Evolutionary conservation across 75 land plant genomes (phyloP).

Genomic region (Picea sitchensis): DNA sequence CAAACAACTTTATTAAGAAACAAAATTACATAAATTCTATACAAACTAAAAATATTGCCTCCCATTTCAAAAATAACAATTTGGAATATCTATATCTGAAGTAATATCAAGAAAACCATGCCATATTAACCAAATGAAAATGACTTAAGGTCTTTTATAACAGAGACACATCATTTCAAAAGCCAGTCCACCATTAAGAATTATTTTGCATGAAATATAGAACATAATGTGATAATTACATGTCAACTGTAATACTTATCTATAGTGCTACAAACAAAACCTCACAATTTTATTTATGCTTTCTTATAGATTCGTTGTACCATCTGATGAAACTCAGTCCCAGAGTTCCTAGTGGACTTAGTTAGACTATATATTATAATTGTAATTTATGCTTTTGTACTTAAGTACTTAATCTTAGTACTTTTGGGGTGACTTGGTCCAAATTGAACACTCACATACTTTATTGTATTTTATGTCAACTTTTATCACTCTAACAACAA

Average conservation of each 20-base stretch:
- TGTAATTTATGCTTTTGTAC: too few relatives aligned
- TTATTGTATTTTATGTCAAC: too few relatives aligned
- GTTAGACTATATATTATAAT: too few relatives aligned
- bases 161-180: not conserved
- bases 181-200: not conserved
- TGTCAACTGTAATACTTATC: not conserved
- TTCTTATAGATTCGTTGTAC: not conserved
- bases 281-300: not conserved
- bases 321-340: too few relatives aligned
- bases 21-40: not conserved
- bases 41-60: not conserved
- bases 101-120: not conserved
- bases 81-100: not conserved
- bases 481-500: too few relatives aligned
- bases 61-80: not conserved
- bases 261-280: not conserved
- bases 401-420: too few relatives aligned
- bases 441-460: too few relatives aligned
- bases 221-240: not conserved
- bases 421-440: too few relatives aligned
- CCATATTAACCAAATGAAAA: not conserved
- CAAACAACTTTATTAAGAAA: conserved; percentile 6
- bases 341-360: too few relatives aligned
- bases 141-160: not conserved
- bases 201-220: not conserved